Conservation (phyloP, 2,329 filamentous ascomycete species). For the Fusarium nanum region DNA sequence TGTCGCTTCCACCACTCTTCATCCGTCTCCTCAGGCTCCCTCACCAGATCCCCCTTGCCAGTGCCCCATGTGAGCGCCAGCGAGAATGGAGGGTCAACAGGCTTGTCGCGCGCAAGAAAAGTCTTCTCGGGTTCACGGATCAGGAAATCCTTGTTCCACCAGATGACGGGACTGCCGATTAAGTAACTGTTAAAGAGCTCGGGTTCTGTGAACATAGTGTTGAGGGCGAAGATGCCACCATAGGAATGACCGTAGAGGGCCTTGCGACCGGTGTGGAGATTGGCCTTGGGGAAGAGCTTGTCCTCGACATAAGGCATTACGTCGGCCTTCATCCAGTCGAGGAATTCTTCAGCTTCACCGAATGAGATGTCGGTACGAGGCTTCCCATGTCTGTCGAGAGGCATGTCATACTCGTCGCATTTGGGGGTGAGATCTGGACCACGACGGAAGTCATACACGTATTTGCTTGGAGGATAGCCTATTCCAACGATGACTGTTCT, state of each 20-base stretch:
- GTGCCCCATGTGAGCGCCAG: constrained; percentile 51
- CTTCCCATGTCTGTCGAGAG: constrained; percentile 41
- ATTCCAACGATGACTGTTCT: constrained; percentile 50
- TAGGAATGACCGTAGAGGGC: constrained; percentile 63
- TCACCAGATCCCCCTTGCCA: constrained; percentile 48
- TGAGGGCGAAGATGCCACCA: constrained; percentile 60
- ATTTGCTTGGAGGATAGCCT: constrained; percentile 47
- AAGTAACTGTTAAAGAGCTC: constrained; percentile 58
- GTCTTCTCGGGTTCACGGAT: constrained; percentile 47
- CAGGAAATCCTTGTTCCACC: constrained; percentile 60
- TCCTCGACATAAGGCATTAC: constrained; percentile 51
- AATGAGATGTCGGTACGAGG: constrained; percentile 45
- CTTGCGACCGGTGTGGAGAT: constrained; percentile 52
- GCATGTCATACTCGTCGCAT: constrained; percentile 43
- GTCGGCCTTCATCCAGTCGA: constrained; percentile 56
- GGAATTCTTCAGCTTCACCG: constrained; percentile 59
- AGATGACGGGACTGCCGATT: constrained; percentile 59
- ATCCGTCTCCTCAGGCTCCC: constrained; percentile 44
- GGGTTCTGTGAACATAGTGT: constrained; percentile 56
- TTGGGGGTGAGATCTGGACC: constrained; percentile 49
- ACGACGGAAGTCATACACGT: constrained; percentile 48
- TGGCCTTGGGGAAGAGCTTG: constrained; percentile 42
- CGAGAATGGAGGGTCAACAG: constrained; percentile 42
- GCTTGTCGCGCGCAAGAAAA: constrained; percentile 40
- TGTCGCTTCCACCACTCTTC: constrained; percentile 48